phyloP scores from a whole-genome alignment of 2,329 filamentous ascomycete genomes.

The Monosporascus ibericus region DNA sequence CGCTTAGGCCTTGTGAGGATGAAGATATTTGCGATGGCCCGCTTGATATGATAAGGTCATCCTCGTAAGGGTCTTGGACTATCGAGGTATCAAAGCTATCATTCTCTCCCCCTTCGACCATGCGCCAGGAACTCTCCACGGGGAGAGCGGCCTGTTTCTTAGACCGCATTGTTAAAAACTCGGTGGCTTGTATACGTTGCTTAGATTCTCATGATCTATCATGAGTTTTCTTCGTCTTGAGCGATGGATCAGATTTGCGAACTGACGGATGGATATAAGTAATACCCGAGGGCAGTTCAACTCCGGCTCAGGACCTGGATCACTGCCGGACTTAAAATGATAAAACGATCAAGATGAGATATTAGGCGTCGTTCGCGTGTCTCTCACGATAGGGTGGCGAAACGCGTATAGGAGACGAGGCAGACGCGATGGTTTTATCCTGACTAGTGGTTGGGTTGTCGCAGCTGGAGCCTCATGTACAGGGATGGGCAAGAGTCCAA shows the following conservation, averaged over 20 bases:
- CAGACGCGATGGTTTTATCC: constrained; percentile 1
- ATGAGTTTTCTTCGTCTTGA: background rate
- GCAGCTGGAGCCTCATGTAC: background rate
- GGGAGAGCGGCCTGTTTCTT: constrained; percentile 25
- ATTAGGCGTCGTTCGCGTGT: no score
- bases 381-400: constrained; percentile 1
- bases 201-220: constrained; percentile 3
- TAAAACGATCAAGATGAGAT: no score
- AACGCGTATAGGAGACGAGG: background rate
- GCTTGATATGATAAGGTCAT: constrained; percentile 35
- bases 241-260: no score
- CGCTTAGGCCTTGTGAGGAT: constrained; percentile 33
- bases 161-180: constrained; percentile 14
- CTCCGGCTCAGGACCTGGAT: no score
- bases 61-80: constrained; percentile 37
- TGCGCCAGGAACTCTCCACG: constrained; percentile 53
- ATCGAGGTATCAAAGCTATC: constrained; percentile 55
- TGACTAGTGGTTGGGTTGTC: background rate
- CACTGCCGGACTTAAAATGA: no score
- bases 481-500: background rate
- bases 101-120: constrained; percentile 53
- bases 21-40: constrained; percentile 43
- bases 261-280: no score
- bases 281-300: no score
- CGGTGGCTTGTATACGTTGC: background rate